phyloP scores from a whole-genome alignment of 1,284 basidiomycete genomes.

The Bondarzewia mesenterica region DNA sequence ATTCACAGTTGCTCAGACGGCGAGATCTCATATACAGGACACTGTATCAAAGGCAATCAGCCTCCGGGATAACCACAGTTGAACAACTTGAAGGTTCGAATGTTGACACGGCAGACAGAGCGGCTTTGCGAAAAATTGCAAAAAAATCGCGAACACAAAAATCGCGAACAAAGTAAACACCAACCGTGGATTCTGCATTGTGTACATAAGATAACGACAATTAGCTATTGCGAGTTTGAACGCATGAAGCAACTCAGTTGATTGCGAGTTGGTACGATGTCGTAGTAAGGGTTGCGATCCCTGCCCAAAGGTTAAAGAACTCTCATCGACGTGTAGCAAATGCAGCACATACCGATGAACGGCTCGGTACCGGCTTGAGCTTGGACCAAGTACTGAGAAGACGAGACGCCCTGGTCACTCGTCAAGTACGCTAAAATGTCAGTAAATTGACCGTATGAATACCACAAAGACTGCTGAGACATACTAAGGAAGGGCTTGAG shows the following conservation, averaged over 20 bases:
- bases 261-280: not conserved
- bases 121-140: no score
- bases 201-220: not conserved
- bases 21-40: no score
- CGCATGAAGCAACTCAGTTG: not conserved
- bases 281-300: not conserved
- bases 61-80: no score
- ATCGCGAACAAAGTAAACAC: no score
- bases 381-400: not conserved
- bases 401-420: not conserved
- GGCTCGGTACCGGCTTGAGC: not conserved
- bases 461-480: not conserved
- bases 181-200: no score
- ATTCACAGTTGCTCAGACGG: no score
- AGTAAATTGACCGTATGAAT: not conserved
- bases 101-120: no score
- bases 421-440: not conserved
- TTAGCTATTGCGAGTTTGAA: not conserved
- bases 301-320: not conserved
- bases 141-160: no score
- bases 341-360: not conserved
- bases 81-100: no score
- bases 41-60: no score
- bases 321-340: not conserved
- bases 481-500: not conserved